phyloP scores from a whole-genome alignment of 139 green algal species.

The Tetradesmus obliquus region DNA sequence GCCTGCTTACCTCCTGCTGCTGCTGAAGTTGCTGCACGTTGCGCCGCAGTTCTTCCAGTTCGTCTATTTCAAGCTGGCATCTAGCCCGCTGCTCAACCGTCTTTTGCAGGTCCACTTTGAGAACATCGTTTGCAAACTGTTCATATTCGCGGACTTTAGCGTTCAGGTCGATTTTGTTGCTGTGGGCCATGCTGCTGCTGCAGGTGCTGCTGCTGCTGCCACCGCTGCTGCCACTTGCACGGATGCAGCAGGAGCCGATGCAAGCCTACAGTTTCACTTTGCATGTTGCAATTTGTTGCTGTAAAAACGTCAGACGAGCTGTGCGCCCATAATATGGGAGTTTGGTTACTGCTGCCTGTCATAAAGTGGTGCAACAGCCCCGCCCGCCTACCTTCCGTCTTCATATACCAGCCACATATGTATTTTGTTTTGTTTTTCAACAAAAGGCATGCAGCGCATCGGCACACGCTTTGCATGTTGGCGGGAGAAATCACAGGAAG shows the following conservation, averaged over 20 bases:
- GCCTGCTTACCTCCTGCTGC: constrained; percentile 28
- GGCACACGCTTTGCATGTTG: neutral
- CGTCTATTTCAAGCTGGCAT: constrained; percentile 27
- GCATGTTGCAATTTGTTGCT: too few species aligned
- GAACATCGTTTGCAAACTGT: constrained; percentile 39
- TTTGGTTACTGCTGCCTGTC: neutral
- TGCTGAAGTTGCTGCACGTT: constrained; percentile 37
- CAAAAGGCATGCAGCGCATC: neutral
- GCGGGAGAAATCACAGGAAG: neutral
- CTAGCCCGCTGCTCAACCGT: constrained; percentile 10
- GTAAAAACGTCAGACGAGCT: too few species aligned
- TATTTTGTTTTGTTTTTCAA: too few species aligned
- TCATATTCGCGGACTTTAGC: constrained; percentile 48
- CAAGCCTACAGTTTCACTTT: too few species aligned
- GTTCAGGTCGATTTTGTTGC: constrained; percentile 6
- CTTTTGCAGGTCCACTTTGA: constrained; percentile 45
- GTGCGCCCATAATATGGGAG: too few species aligned
- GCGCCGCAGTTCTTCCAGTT: constrained; percentile 31
- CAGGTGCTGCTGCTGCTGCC: neutral
- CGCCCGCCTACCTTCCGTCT: too few species aligned
- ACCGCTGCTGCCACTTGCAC: neutral
- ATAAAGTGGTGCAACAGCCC: neutral
- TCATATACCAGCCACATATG: too few species aligned
- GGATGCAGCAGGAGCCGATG: neutral
- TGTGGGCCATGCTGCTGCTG: constrained; percentile 6